These are phyloP conservation scores for Lablab purpureus DNA, from an alignment of 306 rosid genomes.

Conservation along the genomic window DNA sequence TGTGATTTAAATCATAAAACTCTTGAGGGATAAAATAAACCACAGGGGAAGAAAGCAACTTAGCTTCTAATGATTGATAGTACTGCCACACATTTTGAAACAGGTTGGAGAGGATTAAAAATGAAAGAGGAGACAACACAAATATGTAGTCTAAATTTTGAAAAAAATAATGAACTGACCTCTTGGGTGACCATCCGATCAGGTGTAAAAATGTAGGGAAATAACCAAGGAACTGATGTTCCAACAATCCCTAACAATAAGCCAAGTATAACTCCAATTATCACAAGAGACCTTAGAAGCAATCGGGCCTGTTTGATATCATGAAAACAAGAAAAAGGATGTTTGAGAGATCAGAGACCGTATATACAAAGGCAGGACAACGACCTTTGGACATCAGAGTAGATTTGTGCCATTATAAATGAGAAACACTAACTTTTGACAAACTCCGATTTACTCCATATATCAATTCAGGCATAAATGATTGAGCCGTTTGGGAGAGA, in stretches of 20 bases:
- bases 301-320: constrained; percentile 65
- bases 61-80: constrained; percentile 19
- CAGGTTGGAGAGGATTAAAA: constrained; percentile 11
- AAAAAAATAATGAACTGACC: constrained; percentile 58
- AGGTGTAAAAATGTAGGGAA: constrained; percentile 78
- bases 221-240: constrained; percentile 77
- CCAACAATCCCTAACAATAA: constrained; percentile 73
- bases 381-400: constrained; percentile 20
- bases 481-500: constrained; percentile 93
- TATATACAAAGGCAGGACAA: neutral
- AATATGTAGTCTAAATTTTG: neutral
- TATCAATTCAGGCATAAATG: constrained; percentile 89
- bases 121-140: neutral
- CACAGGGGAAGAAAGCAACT: neutral
- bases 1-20: neutral
- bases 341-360: constrained; percentile 16
- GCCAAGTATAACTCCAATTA: constrained; percentile 77
- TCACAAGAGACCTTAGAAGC: constrained; percentile 82
- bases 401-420: constrained; percentile 25
- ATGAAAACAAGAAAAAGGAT: constrained; percentile 30
- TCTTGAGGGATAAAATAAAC: constrained; percentile 4
- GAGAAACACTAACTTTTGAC: constrained; percentile 70
- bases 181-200: constrained; percentile 77
- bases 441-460: constrained; percentile 72
- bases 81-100: constrained; percentile 14